Evolutionary conservation across 768 basidiomycete genomes (phyloP), one percentile per base, ranked within the genome.

Genomic region (Ramaria sp.): DNA sequence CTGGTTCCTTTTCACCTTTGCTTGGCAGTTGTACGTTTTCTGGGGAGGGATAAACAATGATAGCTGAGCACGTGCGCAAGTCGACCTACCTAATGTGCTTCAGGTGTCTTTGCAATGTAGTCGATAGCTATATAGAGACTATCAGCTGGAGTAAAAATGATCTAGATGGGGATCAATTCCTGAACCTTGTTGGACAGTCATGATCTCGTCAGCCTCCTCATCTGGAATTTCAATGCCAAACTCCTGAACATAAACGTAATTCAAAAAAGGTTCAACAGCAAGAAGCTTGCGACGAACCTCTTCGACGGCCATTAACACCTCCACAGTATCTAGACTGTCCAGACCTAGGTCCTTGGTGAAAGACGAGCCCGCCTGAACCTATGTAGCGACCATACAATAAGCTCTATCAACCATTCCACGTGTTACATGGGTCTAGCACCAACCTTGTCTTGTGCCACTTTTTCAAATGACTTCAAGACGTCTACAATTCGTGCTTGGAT

Each of bases 271-370:
- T 15, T 47, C 4, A 13, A 24, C 2, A 38, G 11, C 39, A 5
- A 4, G 7, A 19, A 15, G 27, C 30, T 30, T 42, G 22, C 11
- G 9, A 58, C 20, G n/a, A 63, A 83, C 86, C 81, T 93, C 96
- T 74, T 99, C 96, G 63, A 99, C 86, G 41, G 95, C 92, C 93
- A 99, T 96, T 64, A 98, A 90, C 27, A 97, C 93, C 71, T 99
- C 96, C 19, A 99, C 94, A 19, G 93, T 81, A 70, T 99, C 96
- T 68, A 99, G 75, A 65, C 93, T 97, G 72, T 99, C 96, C 33
- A 96, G 78, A 31, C 90, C 91, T 52, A 96, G 79, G 76, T 96
- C 91, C 47, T 82, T 76, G 52, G 81, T 72, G 70, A 96, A 93
- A 11, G 80, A 77, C 11, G 89, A 75, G 34, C 77, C 66, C 10